Evolutionary conservation across 75 land plant genomes (phyloP).

Genomic region (Pseudotsuga menziesii): DNA sequence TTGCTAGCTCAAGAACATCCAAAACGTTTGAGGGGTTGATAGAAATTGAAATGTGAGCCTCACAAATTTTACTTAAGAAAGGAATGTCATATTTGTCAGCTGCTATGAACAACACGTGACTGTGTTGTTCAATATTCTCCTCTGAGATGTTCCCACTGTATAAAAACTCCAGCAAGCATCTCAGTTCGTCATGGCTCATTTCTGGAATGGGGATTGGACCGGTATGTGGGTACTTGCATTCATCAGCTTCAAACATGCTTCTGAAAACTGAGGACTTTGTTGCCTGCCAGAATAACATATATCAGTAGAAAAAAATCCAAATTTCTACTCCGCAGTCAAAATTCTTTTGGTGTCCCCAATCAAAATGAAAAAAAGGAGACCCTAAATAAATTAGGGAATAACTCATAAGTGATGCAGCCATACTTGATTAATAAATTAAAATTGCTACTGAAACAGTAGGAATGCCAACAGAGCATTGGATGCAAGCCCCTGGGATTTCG

Average conservation of each 20-base stretch:
- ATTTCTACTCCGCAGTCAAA: no score
- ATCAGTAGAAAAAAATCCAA: no score
- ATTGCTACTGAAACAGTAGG: no score
- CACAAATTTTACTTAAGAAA: conserved; percentile 57
- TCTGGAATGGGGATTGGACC: conserved; percentile 59
- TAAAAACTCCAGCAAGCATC: conserved; percentile 61
- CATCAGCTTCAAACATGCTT: conserved; percentile 63
- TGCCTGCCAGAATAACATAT: conserved; percentile 36
- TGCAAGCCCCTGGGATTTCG: no score
- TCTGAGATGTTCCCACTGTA: conserved; percentile 55
- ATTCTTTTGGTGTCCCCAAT: no score
- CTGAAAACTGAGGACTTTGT: conserved; percentile 67
- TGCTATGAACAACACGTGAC: conserved; percentile 49
- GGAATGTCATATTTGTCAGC: conserved; percentile 83
- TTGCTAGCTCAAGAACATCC: conserved; percentile 70
- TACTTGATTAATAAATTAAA: no score
- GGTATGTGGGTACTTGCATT: conserved; percentile 47
- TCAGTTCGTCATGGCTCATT: conserved; percentile 63
- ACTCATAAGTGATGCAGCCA: no score
- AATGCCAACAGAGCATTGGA: no score
- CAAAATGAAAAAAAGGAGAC: no score
- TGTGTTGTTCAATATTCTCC: conserved; percentile 43
- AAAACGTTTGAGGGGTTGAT: conserved; percentile 53
- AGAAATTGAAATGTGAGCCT: conserved; percentile 33
- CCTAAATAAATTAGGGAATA: no score